Percentiles rank a stretch among this genome's conserved stretches.
Conservation (phyloP, 371 early-diverging fungal genomes). For the Mortierella sp. region DNA sequence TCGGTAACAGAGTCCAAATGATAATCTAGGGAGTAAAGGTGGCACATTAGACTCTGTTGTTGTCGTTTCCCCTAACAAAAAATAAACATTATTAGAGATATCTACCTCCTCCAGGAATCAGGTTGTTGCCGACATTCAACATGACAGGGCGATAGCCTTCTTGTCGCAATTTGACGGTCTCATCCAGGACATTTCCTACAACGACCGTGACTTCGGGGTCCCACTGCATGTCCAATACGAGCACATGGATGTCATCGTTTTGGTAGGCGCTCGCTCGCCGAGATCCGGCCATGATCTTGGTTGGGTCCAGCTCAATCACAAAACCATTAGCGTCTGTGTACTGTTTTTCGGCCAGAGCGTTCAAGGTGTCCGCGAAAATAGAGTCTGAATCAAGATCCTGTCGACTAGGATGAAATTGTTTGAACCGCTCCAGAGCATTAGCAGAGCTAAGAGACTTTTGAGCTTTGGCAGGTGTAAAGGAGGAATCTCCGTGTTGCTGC, state of each 20-base stretch:
- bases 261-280: conserved; percentile 39
- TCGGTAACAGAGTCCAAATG: conserved; percentile 31
- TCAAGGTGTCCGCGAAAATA: conserved; percentile 39
- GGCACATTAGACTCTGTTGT: neutral
- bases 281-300: conserved; percentile 49
- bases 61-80: neutral
- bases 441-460: neutral
- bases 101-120: conserved; percentile 51
- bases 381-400: conserved; percentile 28
- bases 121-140: conserved; percentile 48
- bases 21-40: conserved; percentile 24
- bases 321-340: conserved; percentile 44
- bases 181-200: conserved; percentile 51
- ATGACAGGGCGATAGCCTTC: conserved; percentile 55
- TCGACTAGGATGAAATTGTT: conserved; percentile 47
- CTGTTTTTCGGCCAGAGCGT: conserved; percentile 35
- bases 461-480: neutral
- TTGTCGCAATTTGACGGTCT: conserved; percentile 47
- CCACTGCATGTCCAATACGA: conserved; percentile 54
- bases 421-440: conserved; percentile 36
- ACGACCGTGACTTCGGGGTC: conserved; percentile 55
- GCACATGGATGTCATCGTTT: conserved; percentile 55
- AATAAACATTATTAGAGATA: neutral
- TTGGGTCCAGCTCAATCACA: conserved; percentile 50
- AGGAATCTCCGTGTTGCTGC: neutral